A percentile compares a stretch with the other conserved stretches of the same genome.
Evolutionary conservation across 768 basidiomycete genomes (phyloP).

Genomic region (Podaxis sp.): DNA sequence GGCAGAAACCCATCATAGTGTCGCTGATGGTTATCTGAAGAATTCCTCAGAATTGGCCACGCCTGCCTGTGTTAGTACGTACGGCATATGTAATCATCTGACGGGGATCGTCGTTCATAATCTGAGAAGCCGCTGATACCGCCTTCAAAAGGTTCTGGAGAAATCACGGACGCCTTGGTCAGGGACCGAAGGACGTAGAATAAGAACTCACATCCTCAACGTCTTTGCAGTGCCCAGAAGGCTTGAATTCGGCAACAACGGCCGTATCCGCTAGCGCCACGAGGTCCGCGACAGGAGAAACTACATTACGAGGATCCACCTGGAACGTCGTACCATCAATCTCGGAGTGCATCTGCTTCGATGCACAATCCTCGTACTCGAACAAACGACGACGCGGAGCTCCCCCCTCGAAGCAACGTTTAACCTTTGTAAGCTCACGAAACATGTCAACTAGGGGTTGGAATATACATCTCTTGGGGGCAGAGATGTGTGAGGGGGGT

Average conservation of each 20-base stretch:
- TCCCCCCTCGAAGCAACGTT: background rate
- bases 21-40: no score
- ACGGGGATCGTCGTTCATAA: background rate
- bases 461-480: background rate
- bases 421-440: background rate
- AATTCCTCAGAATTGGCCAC: no score
- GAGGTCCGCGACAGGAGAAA: background rate
- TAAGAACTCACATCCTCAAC: background rate
- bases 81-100: no score
- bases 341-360: background rate
- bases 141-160: background rate
- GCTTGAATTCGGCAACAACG: background rate
- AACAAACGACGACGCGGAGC: background rate
- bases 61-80: no score
- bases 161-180: background rate
- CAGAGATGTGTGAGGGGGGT: background rate
- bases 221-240: background rate
- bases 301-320: background rate
- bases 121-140: background rate
- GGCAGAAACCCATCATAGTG: no score
- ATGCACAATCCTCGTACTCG: background rate
- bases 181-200: no score
- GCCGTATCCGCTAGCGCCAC: background rate
- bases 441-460: background rate
- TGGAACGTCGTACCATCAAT: background rate